Percentiles rank a stretch among this genome's conserved stretches.
phyloP scores from a whole-genome alignment of 2,329 filamentous ascomycete species.

The Xylariaceae sp. region DNA sequence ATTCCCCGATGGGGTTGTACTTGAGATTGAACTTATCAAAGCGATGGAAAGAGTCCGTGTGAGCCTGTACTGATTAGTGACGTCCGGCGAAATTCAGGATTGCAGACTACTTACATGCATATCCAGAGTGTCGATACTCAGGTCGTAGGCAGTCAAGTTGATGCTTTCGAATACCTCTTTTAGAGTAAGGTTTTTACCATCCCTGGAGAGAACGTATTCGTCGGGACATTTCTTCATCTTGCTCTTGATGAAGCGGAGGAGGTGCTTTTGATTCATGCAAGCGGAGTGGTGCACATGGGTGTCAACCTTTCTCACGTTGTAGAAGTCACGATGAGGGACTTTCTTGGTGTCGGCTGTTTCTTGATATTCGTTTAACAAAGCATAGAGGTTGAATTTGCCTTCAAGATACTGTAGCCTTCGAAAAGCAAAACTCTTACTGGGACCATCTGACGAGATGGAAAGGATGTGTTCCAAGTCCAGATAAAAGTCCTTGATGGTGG shows the following conservation, averaged over 20 bases:
- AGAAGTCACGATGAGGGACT: constrained; percentile 96
- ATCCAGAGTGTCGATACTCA: constrained; percentile 96
- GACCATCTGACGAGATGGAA: constrained; percentile 88
- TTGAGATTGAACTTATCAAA: constrained; percentile 99
- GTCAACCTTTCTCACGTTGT: constrained; percentile 97
- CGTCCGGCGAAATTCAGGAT: neutral
- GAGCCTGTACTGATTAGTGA: constrained; percentile 52
- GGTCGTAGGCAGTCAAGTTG: constrained; percentile 92
- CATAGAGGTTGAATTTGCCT: constrained; percentile 94
- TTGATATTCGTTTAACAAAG: constrained; percentile 91
- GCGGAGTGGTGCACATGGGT: constrained; percentile 99
- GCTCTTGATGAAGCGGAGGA: constrained; percentile 97
- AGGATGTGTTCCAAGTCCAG: constrained; percentile 87
- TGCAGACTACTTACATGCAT: constrained; percentile 71
- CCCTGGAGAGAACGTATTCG: constrained; percentile 86
- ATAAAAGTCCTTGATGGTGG: constrained; percentile 91
- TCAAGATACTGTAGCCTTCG: constrained; percentile 91
- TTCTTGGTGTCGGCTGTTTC: constrained; percentile 97
- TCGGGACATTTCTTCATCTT: constrained; percentile 99
- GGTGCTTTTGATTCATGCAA: constrained; percentile 99
- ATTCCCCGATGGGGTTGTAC: constrained; percentile 96
- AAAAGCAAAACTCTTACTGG: constrained; percentile 95
- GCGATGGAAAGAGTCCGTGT: constrained; percentile 95
- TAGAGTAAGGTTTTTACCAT: constrained; percentile 87
- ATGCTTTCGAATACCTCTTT: constrained; percentile 96